Evolutionary conservation across 257 asterid genomes (phyloP).

Genomic region (Agastache rugosa): DNA sequence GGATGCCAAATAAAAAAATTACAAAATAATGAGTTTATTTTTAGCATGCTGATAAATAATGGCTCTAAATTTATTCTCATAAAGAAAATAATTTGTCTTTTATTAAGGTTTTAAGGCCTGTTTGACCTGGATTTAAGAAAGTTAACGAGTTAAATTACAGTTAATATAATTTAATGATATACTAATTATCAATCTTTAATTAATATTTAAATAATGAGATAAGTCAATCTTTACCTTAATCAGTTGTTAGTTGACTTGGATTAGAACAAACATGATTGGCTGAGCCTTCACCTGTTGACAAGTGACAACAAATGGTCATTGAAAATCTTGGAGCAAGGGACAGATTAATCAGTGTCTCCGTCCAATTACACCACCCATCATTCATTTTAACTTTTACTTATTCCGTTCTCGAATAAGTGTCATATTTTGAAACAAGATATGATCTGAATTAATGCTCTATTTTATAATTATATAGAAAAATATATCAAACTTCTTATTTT

Average conservation of each 20-base stretch:
- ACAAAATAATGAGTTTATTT: no score
- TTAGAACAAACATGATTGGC: slow-evolving; percentile 51
- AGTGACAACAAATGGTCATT: slow-evolving; percentile 53
- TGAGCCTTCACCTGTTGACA: slow-evolving; percentile 57
- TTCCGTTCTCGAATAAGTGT: not conserved
- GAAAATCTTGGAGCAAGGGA: slow-evolving; percentile 27
- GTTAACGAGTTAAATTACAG: slow-evolving; percentile 25
- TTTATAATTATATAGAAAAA: no score
- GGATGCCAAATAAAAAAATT: no score
- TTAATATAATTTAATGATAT: slow-evolving; percentile 23
- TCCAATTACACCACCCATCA: slow-evolving; percentile 19
- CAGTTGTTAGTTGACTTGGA: slow-evolving; percentile 47
- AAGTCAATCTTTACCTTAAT: slow-evolving; percentile 61
- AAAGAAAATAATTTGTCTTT: not conserved
- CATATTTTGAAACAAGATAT: no score
- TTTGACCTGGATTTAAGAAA: slow-evolving; percentile 16
- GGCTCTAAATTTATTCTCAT: no score
- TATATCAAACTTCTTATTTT: no score
- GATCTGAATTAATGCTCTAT: no score
- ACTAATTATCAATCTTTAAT: slow-evolving; percentile 23
- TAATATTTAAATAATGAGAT: slow-evolving; percentile 26
- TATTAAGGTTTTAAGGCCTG: not conserved
- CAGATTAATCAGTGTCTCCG: slow-evolving; percentile 28
- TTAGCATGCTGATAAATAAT: no score
- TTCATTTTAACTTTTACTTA: not conserved